These are phyloP conservation scores for Pichia phayaonensis DNA, from an alignment of 805 yeast species.

Conservation along the genomic window DNA sequence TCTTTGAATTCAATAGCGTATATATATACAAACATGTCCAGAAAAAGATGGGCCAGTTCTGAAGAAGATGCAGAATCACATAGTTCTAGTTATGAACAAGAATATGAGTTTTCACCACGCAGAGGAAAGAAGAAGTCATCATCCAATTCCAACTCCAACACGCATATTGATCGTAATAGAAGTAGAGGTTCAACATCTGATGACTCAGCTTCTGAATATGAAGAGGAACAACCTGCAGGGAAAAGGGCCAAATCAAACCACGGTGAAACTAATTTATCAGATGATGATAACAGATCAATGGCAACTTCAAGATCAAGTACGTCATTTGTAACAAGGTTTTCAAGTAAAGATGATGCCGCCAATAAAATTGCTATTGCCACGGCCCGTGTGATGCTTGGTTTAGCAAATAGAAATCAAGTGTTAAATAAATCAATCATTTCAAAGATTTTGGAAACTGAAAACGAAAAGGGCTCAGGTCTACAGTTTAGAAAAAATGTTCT, in stretches of 20 bases:
- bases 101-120: neutral
- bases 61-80: neutral
- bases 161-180: too few relatives aligned
- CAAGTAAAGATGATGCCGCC: constrained; percentile 11
- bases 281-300: neutral
- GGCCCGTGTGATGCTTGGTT: constrained; percentile 22
- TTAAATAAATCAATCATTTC: constrained; percentile 22
- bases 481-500: constrained; percentile 23
- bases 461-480: constrained; percentile 22
- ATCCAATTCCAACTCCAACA: neutral
- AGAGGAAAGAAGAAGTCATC: too few relatives aligned
- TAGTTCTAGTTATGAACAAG: neutral
- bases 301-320: neutral
- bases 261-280: neutral
- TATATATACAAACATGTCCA: too few relatives aligned
- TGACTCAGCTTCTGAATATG: neutral
- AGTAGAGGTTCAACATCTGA: neutral
- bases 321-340: neutral
- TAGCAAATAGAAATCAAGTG: constrained; percentile 22
- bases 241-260: neutral
- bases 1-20: neutral
- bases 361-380: constrained; percentile 21
- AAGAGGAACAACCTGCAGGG: neutral
- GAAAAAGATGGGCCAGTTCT: neutral
- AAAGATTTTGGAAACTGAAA: constrained; percentile 24